Evolutionary conservation across 1,139 yeast genomes (phyloP).

Genomic region (Diutina catenulata): DNA sequence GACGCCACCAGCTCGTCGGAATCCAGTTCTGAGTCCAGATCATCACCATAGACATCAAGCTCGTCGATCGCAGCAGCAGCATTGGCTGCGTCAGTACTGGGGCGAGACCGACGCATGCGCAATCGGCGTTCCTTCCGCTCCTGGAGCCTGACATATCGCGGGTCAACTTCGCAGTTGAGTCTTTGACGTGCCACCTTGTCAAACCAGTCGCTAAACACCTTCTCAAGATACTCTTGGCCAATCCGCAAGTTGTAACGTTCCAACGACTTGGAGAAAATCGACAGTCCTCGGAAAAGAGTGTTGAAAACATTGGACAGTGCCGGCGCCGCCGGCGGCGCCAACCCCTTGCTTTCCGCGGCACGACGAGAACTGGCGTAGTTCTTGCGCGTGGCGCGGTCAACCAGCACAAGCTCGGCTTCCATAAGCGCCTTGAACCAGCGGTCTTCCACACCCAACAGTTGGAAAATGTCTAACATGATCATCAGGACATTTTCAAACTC

Average conservation of each 20-base stretch:
- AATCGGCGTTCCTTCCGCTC: constrained; percentile 13
- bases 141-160: constrained; percentile 25
- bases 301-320: constrained; percentile 40
- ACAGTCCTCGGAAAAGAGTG: constrained; percentile 76
- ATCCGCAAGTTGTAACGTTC: constrained; percentile 67
- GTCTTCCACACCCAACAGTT: constrained; percentile 48
- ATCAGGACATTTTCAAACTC: constrained; percentile 44
- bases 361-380: constrained; percentile 15
- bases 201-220: constrained; percentile 60
- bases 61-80: not conserved
- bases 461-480: constrained; percentile 53
- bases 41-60: constrained; percentile 15
- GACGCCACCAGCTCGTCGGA: not conserved
- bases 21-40: constrained; percentile 16
- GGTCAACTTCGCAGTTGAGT: constrained; percentile 69
- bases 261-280: constrained; percentile 67
- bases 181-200: constrained; percentile 38
- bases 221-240: constrained; percentile 70
- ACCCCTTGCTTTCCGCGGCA: not conserved
- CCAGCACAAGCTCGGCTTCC: constrained; percentile 45
- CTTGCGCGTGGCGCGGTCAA: constrained; percentile 35
- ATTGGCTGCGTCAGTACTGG: constrained; percentile 13
- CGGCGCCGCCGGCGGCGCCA: constrained; percentile 8
- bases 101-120: too few relatives aligned
- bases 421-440: constrained; percentile 62